phyloP scores from a whole-genome alignment of 139 green algal genomes.

The Monoraphidium neglectum region DNA sequence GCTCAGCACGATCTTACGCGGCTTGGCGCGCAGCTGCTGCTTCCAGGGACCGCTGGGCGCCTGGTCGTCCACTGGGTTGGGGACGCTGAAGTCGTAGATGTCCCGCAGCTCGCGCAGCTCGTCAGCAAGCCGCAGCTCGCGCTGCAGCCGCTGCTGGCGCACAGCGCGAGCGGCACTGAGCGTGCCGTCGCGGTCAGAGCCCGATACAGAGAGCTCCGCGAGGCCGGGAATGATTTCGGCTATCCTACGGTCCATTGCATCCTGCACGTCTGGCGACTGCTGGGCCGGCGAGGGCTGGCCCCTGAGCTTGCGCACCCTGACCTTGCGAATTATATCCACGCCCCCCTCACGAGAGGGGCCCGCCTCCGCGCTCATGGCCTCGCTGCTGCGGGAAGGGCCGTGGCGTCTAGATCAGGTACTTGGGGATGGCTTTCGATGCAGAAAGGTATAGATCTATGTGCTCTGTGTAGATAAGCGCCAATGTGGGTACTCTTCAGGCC shows the following conservation, averaged over 20 bases:
- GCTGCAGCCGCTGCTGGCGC: slow-evolving; percentile 13
- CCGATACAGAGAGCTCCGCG: slow-evolving; percentile 40
- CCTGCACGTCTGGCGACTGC: slow-evolving; percentile 7
- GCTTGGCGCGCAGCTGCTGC: slow-evolving; percentile 41
- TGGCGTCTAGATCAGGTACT: too few relatives aligned
- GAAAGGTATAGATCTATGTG: too few relatives aligned
- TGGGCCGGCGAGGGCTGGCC: slow-evolving; percentile 8
- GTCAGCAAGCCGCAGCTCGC: slow-evolving; percentile 28
- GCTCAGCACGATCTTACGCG: slow-evolving; percentile 46
- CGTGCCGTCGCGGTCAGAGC: not conserved
- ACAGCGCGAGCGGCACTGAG: slow-evolving; percentile 12
- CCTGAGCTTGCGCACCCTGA: slow-evolving; percentile 44
- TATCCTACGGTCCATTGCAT: slow-evolving; percentile 38
- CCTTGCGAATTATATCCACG: slow-evolving; percentile 17
- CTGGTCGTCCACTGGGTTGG: slow-evolving; percentile 39
- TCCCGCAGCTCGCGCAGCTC: slow-evolving; percentile 47
- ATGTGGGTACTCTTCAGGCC: too few relatives aligned
- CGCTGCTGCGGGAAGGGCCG: too few relatives aligned
- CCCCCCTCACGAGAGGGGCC: not conserved
- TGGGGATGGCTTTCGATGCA: too few relatives aligned
- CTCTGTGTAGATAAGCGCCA: too few relatives aligned
- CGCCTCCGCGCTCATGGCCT: not conserved
- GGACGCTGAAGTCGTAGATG: slow-evolving; percentile 54
- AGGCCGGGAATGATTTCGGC: slow-evolving; percentile 55
- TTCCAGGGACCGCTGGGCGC: slow-evolving; percentile 30